Evolutionary conservation across 139 green algal species (phyloP).

Genomic region (Picochlorum sp.): DNA sequence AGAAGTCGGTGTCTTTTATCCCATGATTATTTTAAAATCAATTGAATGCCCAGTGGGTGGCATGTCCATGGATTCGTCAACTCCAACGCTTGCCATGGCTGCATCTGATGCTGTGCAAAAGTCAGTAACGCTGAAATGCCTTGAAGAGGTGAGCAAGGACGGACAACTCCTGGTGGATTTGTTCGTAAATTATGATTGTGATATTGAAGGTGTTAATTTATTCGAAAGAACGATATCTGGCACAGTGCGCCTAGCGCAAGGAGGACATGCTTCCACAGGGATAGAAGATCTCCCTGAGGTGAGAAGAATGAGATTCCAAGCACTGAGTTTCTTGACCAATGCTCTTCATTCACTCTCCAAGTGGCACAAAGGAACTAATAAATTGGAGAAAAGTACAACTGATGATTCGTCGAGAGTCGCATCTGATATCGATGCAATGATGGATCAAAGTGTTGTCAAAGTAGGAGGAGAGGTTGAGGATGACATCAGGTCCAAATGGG

Average conservation of each 20-base stretch:
- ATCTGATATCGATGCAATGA: neutral
- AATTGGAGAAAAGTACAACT: neutral
- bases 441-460: neutral
- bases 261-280: neutral
- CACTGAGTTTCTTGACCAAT: constrained; percentile 65
- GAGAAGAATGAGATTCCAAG: constrained; percentile 40
- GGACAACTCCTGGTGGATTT: constrained; percentile 69
- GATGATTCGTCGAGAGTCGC: neutral
- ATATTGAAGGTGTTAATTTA: constrained; percentile 66
- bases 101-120: constrained; percentile 29
- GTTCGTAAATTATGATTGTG: constrained; percentile 94
- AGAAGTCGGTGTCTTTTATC: constrained; percentile 93
- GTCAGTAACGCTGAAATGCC: constrained; percentile 54
- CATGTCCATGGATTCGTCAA: neutral
- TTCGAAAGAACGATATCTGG: constrained; percentile 75
- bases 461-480: constrained; percentile 6
- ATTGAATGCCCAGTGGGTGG: constrained; percentile 44
- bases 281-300: constrained; percentile 13
- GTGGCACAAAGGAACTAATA: constrained; percentile 45
- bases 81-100: neutral
- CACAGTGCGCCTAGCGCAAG: constrained; percentile 68
- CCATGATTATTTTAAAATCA: constrained; percentile 89
- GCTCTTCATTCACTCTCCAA: constrained; percentile 49
- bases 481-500: constrained; percentile 11
- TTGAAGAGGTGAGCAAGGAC: constrained; percentile 57